These are phyloP conservation scores for Camellia sinensis DNA, from an alignment of 148 eudicot genomes.

Conservation along the genomic window DNA sequence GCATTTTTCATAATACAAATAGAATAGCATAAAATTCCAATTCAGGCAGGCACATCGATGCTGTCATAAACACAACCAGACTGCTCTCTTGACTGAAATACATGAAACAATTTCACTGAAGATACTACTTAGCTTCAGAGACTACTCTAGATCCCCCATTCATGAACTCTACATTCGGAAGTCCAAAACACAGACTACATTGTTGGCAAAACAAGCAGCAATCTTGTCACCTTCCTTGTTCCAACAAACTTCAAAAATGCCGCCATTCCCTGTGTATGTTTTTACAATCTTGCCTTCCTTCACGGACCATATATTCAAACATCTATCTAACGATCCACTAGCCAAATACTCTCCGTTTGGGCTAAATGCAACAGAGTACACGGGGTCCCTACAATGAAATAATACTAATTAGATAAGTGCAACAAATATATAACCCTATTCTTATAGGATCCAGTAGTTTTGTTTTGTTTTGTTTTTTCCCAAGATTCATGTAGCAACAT, in stretches of 20 bases:
- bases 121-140: no score
- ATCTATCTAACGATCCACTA: conserved; percentile 77
- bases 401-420: not conserved
- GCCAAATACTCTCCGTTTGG: conserved; percentile 81
- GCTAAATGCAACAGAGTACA: conserved; percentile 86
- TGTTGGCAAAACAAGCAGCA: conserved; percentile 81
- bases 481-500: not conserved
- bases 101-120: no score
- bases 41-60: no score
- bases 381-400: conserved; percentile 54
- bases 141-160: no score
- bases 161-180: conserved; percentile 35
- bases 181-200: conserved; percentile 63
- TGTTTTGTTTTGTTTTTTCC: no score
- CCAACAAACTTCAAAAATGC: conserved; percentile 92
- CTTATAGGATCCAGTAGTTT: not conserved
- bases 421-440: not conserved
- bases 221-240: conserved; percentile 80
- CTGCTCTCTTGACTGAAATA: no score
- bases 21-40: no score
- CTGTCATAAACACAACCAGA: no score
- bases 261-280: conserved; percentile 68
- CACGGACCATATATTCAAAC: conserved; percentile 71
- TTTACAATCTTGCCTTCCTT: conserved; percentile 69
- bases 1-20: no score